Percentiles rank a stretch among this genome's conserved stretches.
Conservation (phyloP, 163 green algal genomes). For the Scenedesmus sp. region DNA sequence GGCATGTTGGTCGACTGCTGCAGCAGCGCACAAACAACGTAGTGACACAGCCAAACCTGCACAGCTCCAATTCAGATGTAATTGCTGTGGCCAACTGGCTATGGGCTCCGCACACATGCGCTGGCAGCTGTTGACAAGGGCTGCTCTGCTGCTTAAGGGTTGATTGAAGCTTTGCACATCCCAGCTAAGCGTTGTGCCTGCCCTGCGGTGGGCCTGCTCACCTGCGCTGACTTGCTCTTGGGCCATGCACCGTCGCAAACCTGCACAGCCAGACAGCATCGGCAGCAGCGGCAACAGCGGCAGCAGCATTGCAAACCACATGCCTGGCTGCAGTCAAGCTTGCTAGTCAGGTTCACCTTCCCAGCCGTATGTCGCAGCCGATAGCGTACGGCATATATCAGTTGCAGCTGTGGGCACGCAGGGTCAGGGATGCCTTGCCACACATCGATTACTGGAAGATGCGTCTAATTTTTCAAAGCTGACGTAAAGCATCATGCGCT, state of each 20-base stretch:
- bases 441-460: too few relatives aligned
- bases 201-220: not conserved
- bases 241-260: conserved; percentile 23
- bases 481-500: not conserved
- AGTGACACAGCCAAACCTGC: not conserved
- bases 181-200: too few relatives aligned
- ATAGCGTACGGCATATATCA: too few relatives aligned
- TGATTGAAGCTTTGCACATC: not conserved
- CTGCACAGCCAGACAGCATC: not conserved
- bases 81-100: not conserved
- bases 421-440: too few relatives aligned
- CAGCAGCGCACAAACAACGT: not conserved
- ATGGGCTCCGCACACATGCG: too few relatives aligned
- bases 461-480: too few relatives aligned
- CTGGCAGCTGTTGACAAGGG: too few relatives aligned
- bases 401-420: too few relatives aligned
- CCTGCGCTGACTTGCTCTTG: not conserved
- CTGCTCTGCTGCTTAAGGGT: not conserved
- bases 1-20: not conserved
- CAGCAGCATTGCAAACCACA: not conserved
- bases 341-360: too few relatives aligned
- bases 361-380: too few relatives aligned
- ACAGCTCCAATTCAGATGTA: not conserved
- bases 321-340: not conserved
- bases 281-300: not conserved